phyloP scores from a whole-genome alignment of 345 rosid species.

The Toxicodendron radicans region DNA sequence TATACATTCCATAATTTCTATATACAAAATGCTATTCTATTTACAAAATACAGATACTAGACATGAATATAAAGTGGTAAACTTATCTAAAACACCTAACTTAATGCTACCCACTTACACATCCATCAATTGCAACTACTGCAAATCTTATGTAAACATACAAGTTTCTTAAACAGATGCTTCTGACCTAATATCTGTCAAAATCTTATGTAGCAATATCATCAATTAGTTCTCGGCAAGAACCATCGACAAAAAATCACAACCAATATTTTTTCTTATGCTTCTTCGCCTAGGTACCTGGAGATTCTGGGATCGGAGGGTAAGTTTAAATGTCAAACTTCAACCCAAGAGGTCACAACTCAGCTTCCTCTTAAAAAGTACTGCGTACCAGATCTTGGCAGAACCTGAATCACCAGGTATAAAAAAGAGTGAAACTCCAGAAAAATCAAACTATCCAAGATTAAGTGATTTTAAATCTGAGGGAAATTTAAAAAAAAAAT shows the following conservation, averaged over 20 bases:
- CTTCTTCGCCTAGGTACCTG: slow-evolving; percentile 9
- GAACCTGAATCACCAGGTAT: slow-evolving; percentile 30
- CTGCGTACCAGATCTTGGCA: slow-evolving; percentile 22
- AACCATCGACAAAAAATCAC: background rate
- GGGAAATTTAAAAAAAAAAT: background rate
- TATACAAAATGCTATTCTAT: slow-evolving; percentile 10
- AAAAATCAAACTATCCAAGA: background rate
- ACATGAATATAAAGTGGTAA: slow-evolving; percentile 2
- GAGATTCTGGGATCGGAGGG: background rate
- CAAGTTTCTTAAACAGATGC: background rate
- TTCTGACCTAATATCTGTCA: background rate
- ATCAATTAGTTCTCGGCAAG: background rate
- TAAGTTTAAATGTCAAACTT: background rate
- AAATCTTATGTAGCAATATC: background rate
- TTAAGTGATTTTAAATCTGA: background rate
- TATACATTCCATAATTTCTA: background rate
- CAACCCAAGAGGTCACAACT: slow-evolving; percentile 2
- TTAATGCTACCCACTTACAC: background rate
- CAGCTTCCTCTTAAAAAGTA: slow-evolving; percentile 24
- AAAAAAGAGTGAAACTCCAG: slow-evolving; percentile 4
- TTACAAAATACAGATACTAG: background rate
- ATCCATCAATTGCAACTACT: slow-evolving; percentile 1
- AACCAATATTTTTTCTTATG: background rate
- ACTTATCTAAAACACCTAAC: background rate
- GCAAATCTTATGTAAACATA: background rate